phyloP scores from a whole-genome alignment of 2,329 filamentous ascomycete genomes.

The Nemania sp. region DNA sequence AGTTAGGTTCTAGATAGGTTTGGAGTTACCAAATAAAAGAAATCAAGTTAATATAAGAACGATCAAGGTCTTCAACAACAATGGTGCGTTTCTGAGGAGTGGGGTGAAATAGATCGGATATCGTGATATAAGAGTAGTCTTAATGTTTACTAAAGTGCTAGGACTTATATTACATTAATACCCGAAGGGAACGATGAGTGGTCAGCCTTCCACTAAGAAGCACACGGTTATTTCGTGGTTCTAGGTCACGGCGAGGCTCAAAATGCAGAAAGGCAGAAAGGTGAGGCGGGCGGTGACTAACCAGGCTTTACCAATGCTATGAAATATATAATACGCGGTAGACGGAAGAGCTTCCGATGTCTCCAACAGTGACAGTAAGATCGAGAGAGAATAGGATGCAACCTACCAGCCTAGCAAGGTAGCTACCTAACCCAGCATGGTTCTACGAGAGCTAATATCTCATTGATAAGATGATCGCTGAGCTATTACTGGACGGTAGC shows the following conservation, averaged over 20 bases:
- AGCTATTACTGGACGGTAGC: slow-evolving; percentile 27
- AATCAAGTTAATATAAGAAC: slow-evolving; percentile 16
- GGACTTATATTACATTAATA: slow-evolving; percentile 26
- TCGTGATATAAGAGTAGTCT: slow-evolving; percentile 21
- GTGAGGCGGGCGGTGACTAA: slow-evolving; percentile 37
- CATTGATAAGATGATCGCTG: slow-evolving; percentile 29
- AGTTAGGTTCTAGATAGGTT: background rate
- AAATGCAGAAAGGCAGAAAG: slow-evolving; percentile 25
- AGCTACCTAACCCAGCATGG: slow-evolving; percentile 22
- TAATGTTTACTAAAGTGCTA: slow-evolving; percentile 15
- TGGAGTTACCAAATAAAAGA: slow-evolving; percentile 3
- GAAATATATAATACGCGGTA: slow-evolving; percentile 1
- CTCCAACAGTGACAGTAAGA: background rate
- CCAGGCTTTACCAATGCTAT: slow-evolving; percentile 10
- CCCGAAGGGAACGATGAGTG: background rate
- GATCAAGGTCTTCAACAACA: background rate
- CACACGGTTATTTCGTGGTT: slow-evolving; percentile 17
- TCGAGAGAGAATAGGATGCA: slow-evolving; percentile 16
- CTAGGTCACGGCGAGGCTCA: slow-evolving; percentile 33
- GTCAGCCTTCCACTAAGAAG: slow-evolving; percentile 21
- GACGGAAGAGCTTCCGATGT: slow-evolving; percentile 35
- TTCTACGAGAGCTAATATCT: slow-evolving; percentile 28
- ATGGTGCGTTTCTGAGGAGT: slow-evolving; percentile 5
- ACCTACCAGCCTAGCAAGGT: slow-evolving; percentile 10
- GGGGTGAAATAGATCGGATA: slow-evolving; percentile 15